A percentile compares a stretch with the other conserved stretches of the same genome.
These are phyloP conservation scores for Periglandula ipomoeae DNA, from an alignment of 2,329 filamentous ascomycete species.

Conservation along the genomic window DNA sequence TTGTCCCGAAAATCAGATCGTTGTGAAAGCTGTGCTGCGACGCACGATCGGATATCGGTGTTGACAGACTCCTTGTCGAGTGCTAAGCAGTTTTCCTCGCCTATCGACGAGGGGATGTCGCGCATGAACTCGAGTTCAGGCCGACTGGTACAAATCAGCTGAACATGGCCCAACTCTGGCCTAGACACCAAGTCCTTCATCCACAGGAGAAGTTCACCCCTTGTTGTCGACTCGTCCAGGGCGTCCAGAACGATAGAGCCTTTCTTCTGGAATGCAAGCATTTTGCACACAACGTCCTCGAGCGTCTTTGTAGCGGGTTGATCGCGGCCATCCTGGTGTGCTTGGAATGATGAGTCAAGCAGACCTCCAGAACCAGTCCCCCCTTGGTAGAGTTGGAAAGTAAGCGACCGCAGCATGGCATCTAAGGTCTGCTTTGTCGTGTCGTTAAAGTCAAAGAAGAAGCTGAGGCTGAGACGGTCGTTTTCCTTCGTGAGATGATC, in stretches of 20 bases:
- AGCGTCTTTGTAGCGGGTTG: too few species aligned
- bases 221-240: too few species aligned
- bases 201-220: slow-evolving; percentile 12
- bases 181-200: slow-evolving; percentile 8
- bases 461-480: slow-evolving; percentile 1
- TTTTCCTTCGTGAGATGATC: slow-evolving; percentile 6
- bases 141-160: slow-evolving; percentile 12
- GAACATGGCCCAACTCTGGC: slow-evolving; percentile 3
- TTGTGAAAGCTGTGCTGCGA: slow-evolving; percentile 10
- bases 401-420: slow-evolving; percentile 10
- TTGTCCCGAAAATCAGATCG: slow-evolving; percentile 12
- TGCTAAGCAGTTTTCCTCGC: slow-evolving; percentile 10
- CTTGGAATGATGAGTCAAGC: background rate
- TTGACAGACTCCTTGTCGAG: slow-evolving; percentile 12
- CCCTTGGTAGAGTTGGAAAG: slow-evolving; percentile 13
- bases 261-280: too few species aligned
- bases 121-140: slow-evolving; percentile 13
- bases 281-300: too few species aligned
- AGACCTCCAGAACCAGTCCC: slow-evolving; percentile 1
- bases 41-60: slow-evolving; percentile 11
- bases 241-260: too few species aligned
- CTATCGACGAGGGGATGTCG: slow-evolving; percentile 7
- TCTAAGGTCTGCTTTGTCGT: slow-evolving; percentile 11
- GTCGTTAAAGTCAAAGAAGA: slow-evolving; percentile 17
- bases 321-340: slow-evolving; percentile 2